Evolutionary conservation across 495 filamentous ascomycete species (phyloP).

Genomic region (Penicillium silybi): DNA sequence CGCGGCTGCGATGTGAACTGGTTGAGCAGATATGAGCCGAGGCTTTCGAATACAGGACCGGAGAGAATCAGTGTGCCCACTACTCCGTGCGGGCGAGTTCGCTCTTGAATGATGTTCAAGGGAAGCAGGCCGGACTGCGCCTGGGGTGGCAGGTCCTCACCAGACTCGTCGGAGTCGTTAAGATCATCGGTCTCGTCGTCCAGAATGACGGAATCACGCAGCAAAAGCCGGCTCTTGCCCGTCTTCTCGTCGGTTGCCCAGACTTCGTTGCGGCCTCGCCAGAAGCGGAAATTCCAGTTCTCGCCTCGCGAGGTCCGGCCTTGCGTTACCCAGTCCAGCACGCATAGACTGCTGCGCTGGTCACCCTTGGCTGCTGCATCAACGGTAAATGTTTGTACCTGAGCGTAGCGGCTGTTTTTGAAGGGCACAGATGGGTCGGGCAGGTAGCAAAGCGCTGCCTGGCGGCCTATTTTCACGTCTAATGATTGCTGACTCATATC

Average conservation of each 20-base stretch:
- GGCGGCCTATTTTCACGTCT: slow-evolving; percentile 54
- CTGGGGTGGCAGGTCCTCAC: slow-evolving; percentile 16
- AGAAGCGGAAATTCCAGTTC: slow-evolving; percentile 74
- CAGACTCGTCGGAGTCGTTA: slow-evolving; percentile 35
- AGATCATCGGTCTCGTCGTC: slow-evolving; percentile 43
- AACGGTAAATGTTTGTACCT: slow-evolving; percentile 72
- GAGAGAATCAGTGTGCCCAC: slow-evolving; percentile 81
- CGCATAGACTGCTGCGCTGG: slow-evolving; percentile 57
- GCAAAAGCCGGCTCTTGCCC: slow-evolving; percentile 56
- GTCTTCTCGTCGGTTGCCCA: slow-evolving; percentile 50
- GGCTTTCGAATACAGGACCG: slow-evolving; percentile 62
- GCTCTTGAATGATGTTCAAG: slow-evolving; percentile 36
- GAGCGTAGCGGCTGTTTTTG: slow-evolving; percentile 71
- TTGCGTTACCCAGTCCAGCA: slow-evolving; percentile 90
- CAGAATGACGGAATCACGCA: slow-evolving; percentile 78
- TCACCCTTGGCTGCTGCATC: slow-evolving; percentile 46
- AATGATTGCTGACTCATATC: slow-evolving; percentile 67
- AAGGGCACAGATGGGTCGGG: slow-evolving; percentile 94
- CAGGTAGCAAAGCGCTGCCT: slow-evolving; percentile 77
- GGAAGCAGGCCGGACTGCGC: slow-evolving; percentile 21
- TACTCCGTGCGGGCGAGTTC: slow-evolving; percentile 51
- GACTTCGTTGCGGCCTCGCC: slow-evolving; percentile 82
- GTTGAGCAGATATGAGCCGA: slow-evolving; percentile 66
- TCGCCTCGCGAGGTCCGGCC: slow-evolving; percentile 87
- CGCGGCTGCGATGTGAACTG: slow-evolving; percentile 74